phyloP scores from a whole-genome alignment of 192 early-diverging fungal species.

The Globomyces pollinis-pini region DNA sequence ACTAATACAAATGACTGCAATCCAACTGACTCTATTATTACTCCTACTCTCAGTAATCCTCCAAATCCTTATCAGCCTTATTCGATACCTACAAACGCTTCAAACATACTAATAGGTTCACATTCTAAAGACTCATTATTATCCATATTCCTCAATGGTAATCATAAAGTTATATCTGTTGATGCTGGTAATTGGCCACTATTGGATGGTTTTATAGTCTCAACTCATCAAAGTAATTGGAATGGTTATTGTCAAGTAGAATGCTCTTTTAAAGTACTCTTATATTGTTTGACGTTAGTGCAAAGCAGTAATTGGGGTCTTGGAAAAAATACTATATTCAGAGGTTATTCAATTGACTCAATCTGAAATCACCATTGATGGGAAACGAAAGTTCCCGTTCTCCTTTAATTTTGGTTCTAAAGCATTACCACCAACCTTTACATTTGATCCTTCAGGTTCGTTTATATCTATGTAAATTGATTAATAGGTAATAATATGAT shows the following conservation, averaged over 20 bases:
- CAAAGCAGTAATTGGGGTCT: not conserved
- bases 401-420: slow-evolving; percentile 4
- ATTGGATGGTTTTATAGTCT: not conserved
- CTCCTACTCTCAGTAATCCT: too few relatives aligned
- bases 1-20: too few relatives aligned
- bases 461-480: too few relatives aligned
- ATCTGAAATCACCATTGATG: too few relatives aligned
- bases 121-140: not conserved
- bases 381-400: not conserved
- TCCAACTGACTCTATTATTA: too few relatives aligned
- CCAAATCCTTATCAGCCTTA: too few relatives aligned
- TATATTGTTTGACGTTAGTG: not conserved
- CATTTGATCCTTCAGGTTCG: not conserved
- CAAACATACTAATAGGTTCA: not conserved
- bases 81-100: too few relatives aligned
- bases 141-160: not conserved
- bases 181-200: not conserved
- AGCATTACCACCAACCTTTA: slow-evolving; percentile 1
- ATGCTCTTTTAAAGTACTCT: not conserved
- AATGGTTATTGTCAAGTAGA: not conserved
- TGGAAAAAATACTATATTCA: too few relatives aligned
- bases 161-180: not conserved
- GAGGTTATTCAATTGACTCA: too few relatives aligned
- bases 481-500: too few relatives aligned
- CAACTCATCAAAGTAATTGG: not conserved